Percentiles rank a stretch among this genome's conserved stretches.
Evolutionary conservation across 1,284 basidiomycete species (phyloP).

Genomic region (Trichosporon sp.): DNA sequence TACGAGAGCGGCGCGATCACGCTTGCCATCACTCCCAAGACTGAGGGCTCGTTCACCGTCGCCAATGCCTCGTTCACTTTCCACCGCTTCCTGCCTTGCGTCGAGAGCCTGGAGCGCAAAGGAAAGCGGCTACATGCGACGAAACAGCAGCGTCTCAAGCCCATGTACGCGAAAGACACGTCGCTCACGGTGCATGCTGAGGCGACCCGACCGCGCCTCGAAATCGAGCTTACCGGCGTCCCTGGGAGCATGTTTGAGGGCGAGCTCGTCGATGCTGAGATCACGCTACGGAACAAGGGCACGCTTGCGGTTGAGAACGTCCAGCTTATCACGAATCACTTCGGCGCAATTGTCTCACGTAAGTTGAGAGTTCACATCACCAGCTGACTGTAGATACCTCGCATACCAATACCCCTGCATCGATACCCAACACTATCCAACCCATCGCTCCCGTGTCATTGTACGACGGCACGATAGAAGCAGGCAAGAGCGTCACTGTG

Average conservation of each 20-base stretch:
- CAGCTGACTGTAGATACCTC: slow-evolving; percentile 16
- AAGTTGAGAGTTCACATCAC: neutral
- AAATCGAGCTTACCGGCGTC: slow-evolving; percentile 25
- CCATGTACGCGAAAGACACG: slow-evolving; percentile 48
- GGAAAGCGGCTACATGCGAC: slow-evolving; percentile 49
- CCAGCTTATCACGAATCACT: slow-evolving; percentile 30
- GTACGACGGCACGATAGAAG: slow-evolving; percentile 16
- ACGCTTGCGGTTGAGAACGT: slow-evolving; percentile 29
- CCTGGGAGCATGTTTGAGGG: slow-evolving; percentile 36
- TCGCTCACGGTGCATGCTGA: slow-evolving; percentile 44
- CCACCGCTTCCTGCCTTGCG: slow-evolving; percentile 46
- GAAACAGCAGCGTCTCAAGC: slow-evolving; percentile 43
- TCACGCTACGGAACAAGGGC: slow-evolving; percentile 43
- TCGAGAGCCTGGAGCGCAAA: slow-evolving; percentile 43
- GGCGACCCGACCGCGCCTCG: slow-evolving; percentile 37
- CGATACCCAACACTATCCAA: slow-evolving; percentile 27
- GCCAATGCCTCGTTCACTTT: slow-evolving; percentile 42
- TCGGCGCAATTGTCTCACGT: slow-evolving; percentile 18
- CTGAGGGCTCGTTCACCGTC: slow-evolving; percentile 31
- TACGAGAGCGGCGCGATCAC: slow-evolving; percentile 40
- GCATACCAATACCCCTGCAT: slow-evolving; percentile 17
- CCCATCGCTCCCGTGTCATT: slow-evolving; percentile 15
- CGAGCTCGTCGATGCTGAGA: slow-evolving; percentile 24
- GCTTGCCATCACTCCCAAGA: slow-evolving; percentile 28
- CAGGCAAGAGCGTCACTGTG: slow-evolving; percentile 24